Base-by-base conservation (phyloP, 2,329 filamentous ascomycete genomes). In the Spiromastix sp. region DNA sequence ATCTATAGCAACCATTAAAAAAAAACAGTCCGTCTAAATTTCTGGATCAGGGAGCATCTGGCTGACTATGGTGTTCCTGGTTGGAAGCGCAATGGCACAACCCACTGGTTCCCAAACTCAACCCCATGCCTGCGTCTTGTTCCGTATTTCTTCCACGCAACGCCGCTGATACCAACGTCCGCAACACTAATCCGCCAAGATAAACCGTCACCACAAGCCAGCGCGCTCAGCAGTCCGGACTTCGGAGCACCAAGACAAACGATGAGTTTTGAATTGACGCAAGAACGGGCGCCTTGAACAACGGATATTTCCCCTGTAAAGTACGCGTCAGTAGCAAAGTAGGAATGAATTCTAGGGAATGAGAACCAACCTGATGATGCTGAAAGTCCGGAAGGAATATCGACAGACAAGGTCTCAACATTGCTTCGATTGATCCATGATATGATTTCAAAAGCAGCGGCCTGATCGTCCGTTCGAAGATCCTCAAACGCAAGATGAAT, bases 401-500 rank as follows among this genome's bases (percentile, higher is more conserved):
- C 89, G n/a, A 98, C 75, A 0, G 86, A 83, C 13, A 98, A 64
- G 3, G 91, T 80, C 39, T 80, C 78, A 1, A 85, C 79, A 44
- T 86, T 83, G 53, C 80, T 84, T 44, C 86, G 80, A 54, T 95
- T 96, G 2, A 85, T 81, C 86, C 87, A 96, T 43, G 86, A 81
- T 50, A 95, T 91, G 51, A 95, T 74, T 52, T 93, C 82, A 51
- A 93, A 87, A 0, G 85, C 84, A 0, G 81, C 81, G 3, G 80
- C 78, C 54, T 93, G 85, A 45, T 93, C 83, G 11, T 81, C 80
- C 2, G 79, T 81, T 22, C 85, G 75, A 18, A 96, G 68, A 48
- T 93, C 85, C 46, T 95, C 86, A 50, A 95, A 95, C 2, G 84
- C 80, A 38, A 86, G 77, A 29, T 91, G 85, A 42, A 91, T 74